Conservation (phyloP, 192 early-diverging fungal species). For the Tieghemiomyces parasiticus region DNA sequence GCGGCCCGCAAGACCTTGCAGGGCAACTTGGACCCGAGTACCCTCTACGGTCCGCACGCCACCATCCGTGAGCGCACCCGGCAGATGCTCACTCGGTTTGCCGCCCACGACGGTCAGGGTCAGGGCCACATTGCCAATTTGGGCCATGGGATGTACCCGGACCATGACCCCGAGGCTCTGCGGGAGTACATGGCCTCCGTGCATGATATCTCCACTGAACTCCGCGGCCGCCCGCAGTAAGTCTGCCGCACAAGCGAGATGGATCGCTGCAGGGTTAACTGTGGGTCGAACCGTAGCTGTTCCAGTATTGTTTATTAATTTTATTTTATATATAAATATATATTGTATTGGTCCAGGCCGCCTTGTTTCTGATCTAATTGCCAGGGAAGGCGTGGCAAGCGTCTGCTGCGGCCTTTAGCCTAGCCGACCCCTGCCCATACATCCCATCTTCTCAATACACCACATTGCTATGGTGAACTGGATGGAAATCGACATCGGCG, state of each 20-base stretch:
- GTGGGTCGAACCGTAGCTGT: neutral
- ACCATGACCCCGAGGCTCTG: slow-evolving; percentile 53
- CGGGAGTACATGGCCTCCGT: slow-evolving; percentile 55
- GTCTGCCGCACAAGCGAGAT: neutral
- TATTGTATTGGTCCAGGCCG: neutral
- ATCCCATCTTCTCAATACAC: no score
- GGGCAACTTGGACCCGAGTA: slow-evolving; percentile 88
- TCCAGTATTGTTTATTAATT: neutral
- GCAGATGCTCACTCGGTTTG: slow-evolving; percentile 72
- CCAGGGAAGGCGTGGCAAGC: no score
- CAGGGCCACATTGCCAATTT: slow-evolving; percentile 82
- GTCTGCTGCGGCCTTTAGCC: no score
- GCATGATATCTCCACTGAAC: slow-evolving; percentile 38
- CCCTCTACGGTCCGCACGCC: slow-evolving; percentile 62
- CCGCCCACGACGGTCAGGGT: slow-evolving; percentile 20
- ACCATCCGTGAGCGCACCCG: slow-evolving; percentile 54
- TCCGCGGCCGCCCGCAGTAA: neutral
- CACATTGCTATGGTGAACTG: no score
- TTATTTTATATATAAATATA: neutral
- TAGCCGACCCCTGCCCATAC: no score
- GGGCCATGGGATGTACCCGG: slow-evolving; percentile 92
- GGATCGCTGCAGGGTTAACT: neutral
- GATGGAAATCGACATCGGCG: no score
- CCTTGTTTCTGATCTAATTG: neutral
- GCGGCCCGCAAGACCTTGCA: no score